Conservation (phyloP, 768 basidiomycete species). For the Psilocybe tampanensis region DNA sequence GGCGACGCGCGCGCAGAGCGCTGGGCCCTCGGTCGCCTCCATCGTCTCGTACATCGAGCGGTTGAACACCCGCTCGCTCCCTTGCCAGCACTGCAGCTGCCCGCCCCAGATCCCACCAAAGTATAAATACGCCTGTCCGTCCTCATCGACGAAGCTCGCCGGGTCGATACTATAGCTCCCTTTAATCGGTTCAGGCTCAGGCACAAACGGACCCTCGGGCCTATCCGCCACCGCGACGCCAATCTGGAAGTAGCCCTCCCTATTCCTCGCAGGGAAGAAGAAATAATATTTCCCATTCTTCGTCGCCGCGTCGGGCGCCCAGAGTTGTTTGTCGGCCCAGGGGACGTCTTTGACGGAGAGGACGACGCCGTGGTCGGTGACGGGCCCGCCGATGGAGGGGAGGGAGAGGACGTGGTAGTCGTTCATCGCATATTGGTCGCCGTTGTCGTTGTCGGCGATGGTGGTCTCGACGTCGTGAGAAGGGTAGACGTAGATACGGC, state of each 20-base stretch:
- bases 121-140: constrained; percentile 22
- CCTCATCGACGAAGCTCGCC: constrained; percentile 25
- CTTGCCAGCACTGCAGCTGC: constrained; percentile 24
- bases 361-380: constrained; percentile 22
- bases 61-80: constrained; percentile 12
- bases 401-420: constrained; percentile 27
- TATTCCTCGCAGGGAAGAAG: constrained; percentile 24
- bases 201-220: constrained; percentile 21
- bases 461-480: constrained; percentile 23
- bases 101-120: constrained; percentile 26
- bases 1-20: constrained; percentile 19
- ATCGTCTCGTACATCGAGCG: constrained; percentile 11
- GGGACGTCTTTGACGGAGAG: constrained; percentile 20
- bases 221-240: constrained; percentile 21
- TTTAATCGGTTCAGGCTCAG: constrained; percentile 22
- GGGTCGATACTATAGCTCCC: constrained; percentile 25
- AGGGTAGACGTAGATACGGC: constrained; percentile 23
- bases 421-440: constrained; percentile 24
- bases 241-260: constrained; percentile 23
- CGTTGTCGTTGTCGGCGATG: constrained; percentile 25
- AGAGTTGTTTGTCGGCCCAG: constrained; percentile 25
- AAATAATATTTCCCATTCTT: constrained; percentile 26
- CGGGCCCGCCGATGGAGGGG: constrained; percentile 15
- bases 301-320: constrained; percentile 24
- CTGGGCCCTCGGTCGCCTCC: constrained; percentile 15